phyloP scores from a whole-genome alignment of 192 early-diverging fungal genomes.

The Linnemannia zychae region DNA sequence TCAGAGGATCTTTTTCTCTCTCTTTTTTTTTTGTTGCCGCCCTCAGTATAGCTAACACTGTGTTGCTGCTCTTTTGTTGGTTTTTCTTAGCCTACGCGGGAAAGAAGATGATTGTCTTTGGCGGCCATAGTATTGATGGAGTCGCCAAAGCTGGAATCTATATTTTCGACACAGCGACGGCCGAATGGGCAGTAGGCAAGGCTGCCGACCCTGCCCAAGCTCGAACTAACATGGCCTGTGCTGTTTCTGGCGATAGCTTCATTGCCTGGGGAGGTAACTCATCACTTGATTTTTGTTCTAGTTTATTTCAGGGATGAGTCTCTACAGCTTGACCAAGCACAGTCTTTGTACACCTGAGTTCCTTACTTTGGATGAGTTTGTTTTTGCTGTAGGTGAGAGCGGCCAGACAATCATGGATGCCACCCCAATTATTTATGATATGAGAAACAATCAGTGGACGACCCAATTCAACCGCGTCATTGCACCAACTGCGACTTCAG shows the following conservation, averaged over 20 bases:
- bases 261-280: slow-evolving; percentile 1
- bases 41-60: too few relatives aligned
- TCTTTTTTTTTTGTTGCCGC: too few relatives aligned
- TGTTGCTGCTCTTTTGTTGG: too few relatives aligned
- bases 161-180: not conserved
- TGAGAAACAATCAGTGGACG: not conserved
- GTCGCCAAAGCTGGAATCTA: not conserved
- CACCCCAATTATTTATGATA: not conserved
- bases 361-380: not conserved
- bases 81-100: not conserved
- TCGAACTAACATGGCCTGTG: slow-evolving; percentile 3
- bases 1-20: too few relatives aligned
- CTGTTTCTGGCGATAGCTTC: not conserved
- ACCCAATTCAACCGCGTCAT: not conserved
- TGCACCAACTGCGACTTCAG: not conserved
- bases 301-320: too few relatives aligned
- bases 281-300: not conserved
- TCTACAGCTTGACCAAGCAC: too few relatives aligned
- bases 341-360: too few relatives aligned
- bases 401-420: not conserved
- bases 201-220: not conserved
- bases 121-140: not conserved
- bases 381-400: not conserved
- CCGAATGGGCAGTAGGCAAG: not conserved
- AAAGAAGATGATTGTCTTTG: not conserved